Base-by-base conservation (phyloP, 2,329 filamentous ascomycete genomes). In the Penicillium italicum region DNA sequence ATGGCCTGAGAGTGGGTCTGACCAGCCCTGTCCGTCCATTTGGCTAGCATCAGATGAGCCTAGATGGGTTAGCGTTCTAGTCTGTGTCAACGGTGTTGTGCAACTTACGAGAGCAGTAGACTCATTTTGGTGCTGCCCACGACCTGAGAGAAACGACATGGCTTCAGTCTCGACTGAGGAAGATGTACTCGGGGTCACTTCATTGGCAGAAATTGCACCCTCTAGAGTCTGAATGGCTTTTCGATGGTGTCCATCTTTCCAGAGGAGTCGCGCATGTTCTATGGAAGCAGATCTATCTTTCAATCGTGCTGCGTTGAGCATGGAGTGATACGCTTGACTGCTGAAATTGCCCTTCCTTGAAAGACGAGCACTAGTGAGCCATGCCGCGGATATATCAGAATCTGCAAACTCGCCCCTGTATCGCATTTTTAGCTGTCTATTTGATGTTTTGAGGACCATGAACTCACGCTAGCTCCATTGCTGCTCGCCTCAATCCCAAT, bases 11-110 rank as follows among this genome's bases (percentile, higher is more conserved):
- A 89, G 66, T 96, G 89, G 1, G 91, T 96, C 72, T 97, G 93
- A 5, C 94, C 94, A n/a, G 93, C 90, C 53, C 83, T 87, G 69
- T 97, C 95, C 28, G 97, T 86, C 95, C 95, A 99, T 71, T 97
- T 97, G 12, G 94, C 94, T 26, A 97, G 83, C 34, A 97, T 80
- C 9, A 99, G 80, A 68, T 96, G 87, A 24, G 94, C 51, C 51
- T 54, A 36, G 9, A 20, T 5, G 9, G 7, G 18, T 54, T 30
- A 54, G 36, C 24, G 31, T 24, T 92, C 71, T 91, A 44, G 46
- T 49, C 40, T 30, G 51, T 45, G 31, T 49, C 30, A 30, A 28
- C 42, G 52, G 6, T 16, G 40, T 31, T 37, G 20, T 30, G 11
- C 12, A 12, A 56, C 65, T 38, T 70, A 76, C 76, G 55, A 71